These are phyloP conservation scores for Populus euphratica DNA, from an alignment of 345 rosid genomes.

Conservation along the genomic window DNA sequence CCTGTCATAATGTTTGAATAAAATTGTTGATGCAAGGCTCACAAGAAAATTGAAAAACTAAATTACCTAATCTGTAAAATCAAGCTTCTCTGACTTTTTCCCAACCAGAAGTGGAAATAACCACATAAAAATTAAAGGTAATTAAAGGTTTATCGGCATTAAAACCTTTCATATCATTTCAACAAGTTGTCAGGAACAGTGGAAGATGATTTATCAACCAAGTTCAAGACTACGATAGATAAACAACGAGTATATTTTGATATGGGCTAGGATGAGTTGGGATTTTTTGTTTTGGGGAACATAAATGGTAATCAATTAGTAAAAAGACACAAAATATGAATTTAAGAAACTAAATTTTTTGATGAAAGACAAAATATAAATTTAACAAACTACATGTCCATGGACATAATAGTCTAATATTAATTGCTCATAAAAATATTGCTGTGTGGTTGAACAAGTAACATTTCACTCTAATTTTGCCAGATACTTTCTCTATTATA, in stretches of 20 bases:
- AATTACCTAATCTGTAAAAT: too few species aligned
- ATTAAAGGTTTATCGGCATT: not conserved
- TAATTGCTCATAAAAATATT: not conserved
- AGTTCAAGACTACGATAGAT: not conserved
- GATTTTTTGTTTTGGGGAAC: not conserved
- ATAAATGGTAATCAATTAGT: not conserved
- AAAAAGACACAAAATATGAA: not conserved
- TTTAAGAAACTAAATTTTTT: not conserved
- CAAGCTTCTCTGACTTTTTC: not conserved
- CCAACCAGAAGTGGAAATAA: not conserved
- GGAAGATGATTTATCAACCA: not conserved
- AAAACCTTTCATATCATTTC: not conserved
- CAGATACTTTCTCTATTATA: not conserved
- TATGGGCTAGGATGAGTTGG: not conserved
- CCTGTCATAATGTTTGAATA: too few species aligned
- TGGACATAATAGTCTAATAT: not conserved
- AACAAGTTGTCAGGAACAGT: not conserved
- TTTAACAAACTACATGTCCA: not conserved
- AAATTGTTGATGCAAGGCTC: too few species aligned
- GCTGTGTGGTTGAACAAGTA: not conserved
- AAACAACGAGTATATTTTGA: not conserved
- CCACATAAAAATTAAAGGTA: not conserved
- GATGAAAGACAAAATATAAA: not conserved
- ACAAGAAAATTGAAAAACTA: too few species aligned
- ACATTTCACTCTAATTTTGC: not conserved